Conservation (phyloP, 345 rosid genomes). For the Rhodamnia rubescens region DNA sequence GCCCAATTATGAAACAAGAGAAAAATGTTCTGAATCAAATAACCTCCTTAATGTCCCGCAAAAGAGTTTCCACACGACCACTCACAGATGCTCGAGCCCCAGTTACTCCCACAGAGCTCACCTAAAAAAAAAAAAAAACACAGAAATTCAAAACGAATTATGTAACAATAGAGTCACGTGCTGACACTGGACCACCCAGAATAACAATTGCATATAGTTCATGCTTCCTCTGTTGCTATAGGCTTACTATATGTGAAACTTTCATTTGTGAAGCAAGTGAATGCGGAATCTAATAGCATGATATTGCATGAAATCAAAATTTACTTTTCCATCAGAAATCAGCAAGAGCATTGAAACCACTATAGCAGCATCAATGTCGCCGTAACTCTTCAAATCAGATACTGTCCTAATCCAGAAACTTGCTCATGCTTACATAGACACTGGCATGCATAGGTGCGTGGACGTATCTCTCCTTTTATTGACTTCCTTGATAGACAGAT, state of each 20-base stretch:
- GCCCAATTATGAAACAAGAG: not conserved
- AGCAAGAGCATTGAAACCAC: not conserved
- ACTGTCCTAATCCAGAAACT: not conserved
- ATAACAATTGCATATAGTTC: not conserved
- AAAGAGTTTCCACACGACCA: slow-evolving; percentile 48
- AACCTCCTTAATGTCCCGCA: slow-evolving; percentile 66
- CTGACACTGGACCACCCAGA: not conserved
- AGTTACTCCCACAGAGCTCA: slow-evolving; percentile 85
- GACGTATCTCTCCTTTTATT: not conserved
- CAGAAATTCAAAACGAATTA: not conserved
- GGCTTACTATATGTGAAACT: not conserved
- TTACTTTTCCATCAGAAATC: not conserved
- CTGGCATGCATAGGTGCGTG: not conserved
- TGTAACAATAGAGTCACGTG: not conserved
- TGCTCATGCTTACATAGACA: not conserved
- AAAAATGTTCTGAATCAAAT: not conserved
- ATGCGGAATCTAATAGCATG: not conserved
- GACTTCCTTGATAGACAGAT: not conserved
- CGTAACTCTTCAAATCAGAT: not conserved
- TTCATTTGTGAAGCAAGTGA: not conserved
- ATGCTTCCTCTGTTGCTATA: not conserved
- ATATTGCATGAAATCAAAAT: not conserved
- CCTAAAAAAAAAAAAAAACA: slow-evolving; percentile 37
- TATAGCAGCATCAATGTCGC: not conserved
- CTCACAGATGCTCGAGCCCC: slow-evolving; percentile 82